phyloP scores from a whole-genome alignment of 176 grass and related monocot species.

The Zoysia pacifica region DNA sequence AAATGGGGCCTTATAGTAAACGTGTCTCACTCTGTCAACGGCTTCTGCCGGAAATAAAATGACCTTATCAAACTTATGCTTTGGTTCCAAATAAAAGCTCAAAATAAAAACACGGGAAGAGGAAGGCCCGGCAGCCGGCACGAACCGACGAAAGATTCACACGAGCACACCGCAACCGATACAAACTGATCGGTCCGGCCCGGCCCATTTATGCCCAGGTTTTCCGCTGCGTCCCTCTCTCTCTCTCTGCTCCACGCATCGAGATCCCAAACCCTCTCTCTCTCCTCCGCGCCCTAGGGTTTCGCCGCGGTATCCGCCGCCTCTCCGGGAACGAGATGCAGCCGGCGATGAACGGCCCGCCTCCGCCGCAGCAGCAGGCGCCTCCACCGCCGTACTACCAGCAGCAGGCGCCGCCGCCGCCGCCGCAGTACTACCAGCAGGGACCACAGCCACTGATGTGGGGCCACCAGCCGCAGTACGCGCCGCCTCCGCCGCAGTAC shows the following conservation, averaged over 20 bases:
- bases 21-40: background rate
- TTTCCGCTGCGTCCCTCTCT: background rate
- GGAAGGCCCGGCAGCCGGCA: background rate
- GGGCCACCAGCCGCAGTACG: constrained; percentile 26
- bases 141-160: background rate
- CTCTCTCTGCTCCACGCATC: constrained; percentile 16
- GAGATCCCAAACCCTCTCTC: constrained; percentile 28
- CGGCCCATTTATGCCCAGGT: constrained; percentile 19
- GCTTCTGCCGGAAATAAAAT: background rate
- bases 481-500: constrained; percentile 33
- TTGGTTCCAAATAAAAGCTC: background rate
- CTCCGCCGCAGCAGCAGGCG: constrained; percentile 3
- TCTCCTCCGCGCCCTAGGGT: constrained; percentile 51
- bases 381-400: constrained; percentile 21
- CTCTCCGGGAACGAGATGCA: constrained; percentile 43
- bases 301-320: constrained; percentile 31
- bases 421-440: constrained; percentile 34
- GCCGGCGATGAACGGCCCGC: constrained; percentile 34
- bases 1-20: no score
- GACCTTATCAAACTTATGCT: no score
- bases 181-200: background rate
- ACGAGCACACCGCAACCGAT: background rate
- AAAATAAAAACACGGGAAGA: background rate
- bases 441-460: background rate
- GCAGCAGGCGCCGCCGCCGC: background rate